Conservation (phyloP, 768 basidiomycete species). For the Podaxis sp. region DNA sequence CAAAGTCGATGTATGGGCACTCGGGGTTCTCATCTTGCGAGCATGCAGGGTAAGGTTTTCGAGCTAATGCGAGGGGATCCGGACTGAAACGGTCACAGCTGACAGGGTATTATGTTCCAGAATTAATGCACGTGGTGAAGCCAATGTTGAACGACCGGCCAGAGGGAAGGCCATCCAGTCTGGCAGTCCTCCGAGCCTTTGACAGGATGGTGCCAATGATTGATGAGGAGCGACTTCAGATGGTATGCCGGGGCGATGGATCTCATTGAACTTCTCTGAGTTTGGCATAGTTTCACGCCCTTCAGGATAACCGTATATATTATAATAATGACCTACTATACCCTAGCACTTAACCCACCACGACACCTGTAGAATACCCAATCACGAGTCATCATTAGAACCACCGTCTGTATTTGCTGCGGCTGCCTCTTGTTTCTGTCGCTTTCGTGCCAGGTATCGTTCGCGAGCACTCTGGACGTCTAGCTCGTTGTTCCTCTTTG, state of each 20-base stretch:
- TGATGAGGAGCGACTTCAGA: slow-evolving; percentile 34
- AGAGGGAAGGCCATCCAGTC: slow-evolving; percentile 50
- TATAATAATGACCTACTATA: slow-evolving; percentile 2
- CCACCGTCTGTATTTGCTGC: slow-evolving; percentile 11
- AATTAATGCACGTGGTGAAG: slow-evolving; percentile 53
- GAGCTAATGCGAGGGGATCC: not conserved
- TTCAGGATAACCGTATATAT: not conserved
- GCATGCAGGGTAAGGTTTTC: slow-evolving; percentile 56
- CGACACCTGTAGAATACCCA: slow-evolving; percentile 5
- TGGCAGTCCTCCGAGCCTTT: slow-evolving; percentile 50
- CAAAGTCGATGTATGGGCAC: slow-evolving; percentile 74
- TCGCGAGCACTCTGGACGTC: slow-evolving; percentile 73
- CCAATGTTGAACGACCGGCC: slow-evolving; percentile 61
- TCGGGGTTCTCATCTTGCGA: slow-evolving; percentile 62
- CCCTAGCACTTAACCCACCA: not conserved
- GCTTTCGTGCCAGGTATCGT: slow-evolving; percentile 79
- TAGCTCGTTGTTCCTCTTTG: slow-evolving; percentile 74
- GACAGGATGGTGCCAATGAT: slow-evolving; percentile 42
- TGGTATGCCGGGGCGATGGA: slow-evolving; percentile 13
- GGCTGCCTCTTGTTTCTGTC: slow-evolving; percentile 61
- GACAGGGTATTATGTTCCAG: slow-evolving; percentile 56
- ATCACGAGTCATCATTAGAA: not conserved
- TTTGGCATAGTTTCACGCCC: not conserved
- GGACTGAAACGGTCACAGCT: slow-evolving; percentile 37
- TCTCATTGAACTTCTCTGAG: slow-evolving; percentile 9